Evolutionary conservation across 208 protist species (phyloP), one percentile per base, ranked within the genome.

Genomic region (Trypanosoma conorhini): DNA sequence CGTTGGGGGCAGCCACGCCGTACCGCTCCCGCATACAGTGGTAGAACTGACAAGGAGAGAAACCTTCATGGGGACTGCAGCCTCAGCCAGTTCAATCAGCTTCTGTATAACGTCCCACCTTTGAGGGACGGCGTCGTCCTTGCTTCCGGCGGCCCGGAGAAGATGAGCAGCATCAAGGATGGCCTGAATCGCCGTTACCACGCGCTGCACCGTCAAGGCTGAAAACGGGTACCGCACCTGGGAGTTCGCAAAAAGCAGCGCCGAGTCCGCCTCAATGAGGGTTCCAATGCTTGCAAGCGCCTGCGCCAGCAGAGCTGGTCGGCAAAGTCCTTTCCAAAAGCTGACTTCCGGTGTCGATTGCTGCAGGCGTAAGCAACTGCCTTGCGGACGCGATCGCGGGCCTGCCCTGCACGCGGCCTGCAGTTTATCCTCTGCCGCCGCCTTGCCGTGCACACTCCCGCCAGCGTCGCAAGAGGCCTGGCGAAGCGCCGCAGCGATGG

Each of bases 1-100:
- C 13, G 79, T 72, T 46, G 78, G 81, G 30, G 80, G 48, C 26
- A 70, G 26, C 40, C 5, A 58, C 24, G 55, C 21, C 26, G 13
- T n/a, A n/a, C 12, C 38, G 33, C 30, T 26, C 9, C 12, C 19
- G 50, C 22, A n/a, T 54, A n/a, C 50, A 42, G 58, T 58, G 54
- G 33, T 31, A 15, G 24, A 28, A 40, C 70, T 46, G 48, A 28
- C n/a, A 30, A 30, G 15, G 1, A 24, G 42, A 94, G 74, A 51
- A 78, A 78, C 51, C 46, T 72, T 74, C 67, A 83, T 67, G 1
- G 86, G 86, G 31, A 94, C 73, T 1, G 89, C 86, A 0, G 84
- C 78, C 54, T 94, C 86, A 59, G 82, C 70, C 15, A 92, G 64
- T 40, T 69, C 50, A 55, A 85, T 75, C 15, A 94, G 71, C 12